Conservation (phyloP, 148 eudicot species). For the Vaccinium myrtillus region DNA sequence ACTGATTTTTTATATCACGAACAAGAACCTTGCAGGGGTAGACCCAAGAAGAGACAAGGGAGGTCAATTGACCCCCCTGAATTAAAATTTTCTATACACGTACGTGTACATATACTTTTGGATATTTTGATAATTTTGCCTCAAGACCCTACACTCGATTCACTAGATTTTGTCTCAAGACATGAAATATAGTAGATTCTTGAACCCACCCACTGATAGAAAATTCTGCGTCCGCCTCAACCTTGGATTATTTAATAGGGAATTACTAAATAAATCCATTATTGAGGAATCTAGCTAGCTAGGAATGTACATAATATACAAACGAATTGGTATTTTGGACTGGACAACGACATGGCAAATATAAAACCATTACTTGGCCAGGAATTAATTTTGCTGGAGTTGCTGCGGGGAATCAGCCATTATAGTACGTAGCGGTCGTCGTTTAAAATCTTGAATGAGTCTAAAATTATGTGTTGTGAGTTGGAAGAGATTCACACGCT, state of each 20-base stretch:
- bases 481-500: not conserved
- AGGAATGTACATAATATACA: slow-evolving; percentile 2
- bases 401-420: slow-evolving; percentile 12
- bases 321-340: not conserved
- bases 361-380: not conserved
- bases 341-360: not conserved
- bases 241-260: not conserved
- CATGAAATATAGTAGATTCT: too few relatives aligned
- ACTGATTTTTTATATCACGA: not conserved
- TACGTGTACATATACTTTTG: too few relatives aligned
- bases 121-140: too few relatives aligned
- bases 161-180: too few relatives aligned
- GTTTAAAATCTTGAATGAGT: not conserved
- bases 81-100: too few relatives aligned
- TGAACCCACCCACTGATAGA: too few relatives aligned
- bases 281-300: slow-evolving; percentile 3
- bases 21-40: too few relatives aligned
- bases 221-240: not conserved
- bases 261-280: not conserved
- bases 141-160: too few relatives aligned
- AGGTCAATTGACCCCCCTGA: too few relatives aligned
- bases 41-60: too few relatives aligned
- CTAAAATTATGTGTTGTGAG: not conserved
- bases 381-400: slow-evolving; percentile 12
- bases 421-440: not conserved